These are phyloP conservation scores for Thalassiosira hispida DNA, from an alignment of 352 stramenopile genomes.

Conservation along the genomic window DNA sequence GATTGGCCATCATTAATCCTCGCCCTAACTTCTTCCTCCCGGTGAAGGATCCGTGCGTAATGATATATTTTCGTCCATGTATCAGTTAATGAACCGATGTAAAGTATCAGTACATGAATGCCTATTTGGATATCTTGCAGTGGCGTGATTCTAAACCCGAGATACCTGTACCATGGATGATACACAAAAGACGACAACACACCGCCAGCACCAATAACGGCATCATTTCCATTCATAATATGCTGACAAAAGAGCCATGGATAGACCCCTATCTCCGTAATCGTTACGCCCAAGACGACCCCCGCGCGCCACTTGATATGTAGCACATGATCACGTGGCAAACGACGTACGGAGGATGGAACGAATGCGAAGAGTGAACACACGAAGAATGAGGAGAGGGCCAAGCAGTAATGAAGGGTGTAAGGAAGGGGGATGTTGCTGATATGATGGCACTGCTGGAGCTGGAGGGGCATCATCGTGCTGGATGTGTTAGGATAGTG, in stretches of 20 bases:
- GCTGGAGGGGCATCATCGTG: background rate
- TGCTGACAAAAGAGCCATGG: constrained; percentile 59
- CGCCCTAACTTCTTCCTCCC: background rate
- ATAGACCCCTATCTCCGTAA: constrained; percentile 55
- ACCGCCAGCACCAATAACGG: background rate
- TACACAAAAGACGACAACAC: background rate
- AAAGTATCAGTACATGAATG: constrained; percentile 61
- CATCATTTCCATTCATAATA: background rate
- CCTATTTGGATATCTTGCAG: constrained; percentile 36
- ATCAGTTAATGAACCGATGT: constrained; percentile 51
- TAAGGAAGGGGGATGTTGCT: background rate
- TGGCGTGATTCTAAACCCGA: constrained; percentile 28
- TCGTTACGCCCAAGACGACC: constrained; percentile 48
- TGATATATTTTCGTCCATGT: constrained; percentile 41
- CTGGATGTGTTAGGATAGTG: no score
- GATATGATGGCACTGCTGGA: constrained; percentile 22
- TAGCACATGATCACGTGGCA: constrained; percentile 62
- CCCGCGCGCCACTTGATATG: constrained; percentile 73
- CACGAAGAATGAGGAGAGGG: constrained; percentile 65
- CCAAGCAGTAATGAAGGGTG: constrained; percentile 61
- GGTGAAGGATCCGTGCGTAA: constrained; percentile 26
- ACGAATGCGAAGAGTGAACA: constrained; percentile 75
- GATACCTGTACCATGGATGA: constrained; percentile 30
- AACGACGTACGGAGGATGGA: constrained; percentile 54
- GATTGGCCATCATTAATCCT: constrained; percentile 8